Conservation (phyloP, 805 yeast species). For the Candida mattraensis region DNA sequence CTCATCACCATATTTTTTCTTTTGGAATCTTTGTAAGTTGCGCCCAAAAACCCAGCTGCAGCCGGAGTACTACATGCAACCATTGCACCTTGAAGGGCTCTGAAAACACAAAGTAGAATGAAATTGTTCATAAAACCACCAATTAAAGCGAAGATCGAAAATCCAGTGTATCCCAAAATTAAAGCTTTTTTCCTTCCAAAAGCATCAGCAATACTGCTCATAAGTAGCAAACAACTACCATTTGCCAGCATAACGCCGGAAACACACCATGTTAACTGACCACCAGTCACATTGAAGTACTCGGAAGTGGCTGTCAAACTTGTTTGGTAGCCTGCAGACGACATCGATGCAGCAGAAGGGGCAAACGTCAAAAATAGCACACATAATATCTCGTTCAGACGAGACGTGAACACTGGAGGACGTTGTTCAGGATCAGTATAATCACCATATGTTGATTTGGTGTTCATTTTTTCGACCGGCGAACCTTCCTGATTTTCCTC, state of each 20-base stretch:
- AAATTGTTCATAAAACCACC: conserved; percentile 40
- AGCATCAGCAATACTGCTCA: conserved; percentile 49
- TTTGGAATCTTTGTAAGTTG: conserved; percentile 38
- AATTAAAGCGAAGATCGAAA: conserved; percentile 34
- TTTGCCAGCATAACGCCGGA: conserved; percentile 41
- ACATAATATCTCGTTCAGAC: conserved; percentile 35
- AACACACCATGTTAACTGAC: conserved; percentile 44
- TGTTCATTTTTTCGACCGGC: background rate
- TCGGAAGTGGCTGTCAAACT: conserved; percentile 37
- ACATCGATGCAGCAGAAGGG: conserved; percentile 41
- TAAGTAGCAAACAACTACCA: conserved; percentile 42
- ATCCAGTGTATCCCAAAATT: conserved; percentile 34
- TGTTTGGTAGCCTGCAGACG: conserved; percentile 37
- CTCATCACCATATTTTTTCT: conserved; percentile 45
- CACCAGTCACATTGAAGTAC: conserved; percentile 39
- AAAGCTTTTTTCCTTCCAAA: conserved; percentile 45
- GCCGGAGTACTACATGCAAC: conserved; percentile 48
- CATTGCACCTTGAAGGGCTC: conserved; percentile 45
- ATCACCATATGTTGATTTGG: conserved; percentile 3
- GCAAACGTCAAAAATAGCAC: conserved; percentile 38
- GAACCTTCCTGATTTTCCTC: background rate
- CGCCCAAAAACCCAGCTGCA: conserved; percentile 46
- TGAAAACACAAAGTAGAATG: conserved; percentile 38
- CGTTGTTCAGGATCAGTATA: conserved; percentile 31
- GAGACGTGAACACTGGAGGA: conserved; percentile 36